Conservation (phyloP, 768 basidiomycete genomes). For the Lentinula boryana region DNA sequence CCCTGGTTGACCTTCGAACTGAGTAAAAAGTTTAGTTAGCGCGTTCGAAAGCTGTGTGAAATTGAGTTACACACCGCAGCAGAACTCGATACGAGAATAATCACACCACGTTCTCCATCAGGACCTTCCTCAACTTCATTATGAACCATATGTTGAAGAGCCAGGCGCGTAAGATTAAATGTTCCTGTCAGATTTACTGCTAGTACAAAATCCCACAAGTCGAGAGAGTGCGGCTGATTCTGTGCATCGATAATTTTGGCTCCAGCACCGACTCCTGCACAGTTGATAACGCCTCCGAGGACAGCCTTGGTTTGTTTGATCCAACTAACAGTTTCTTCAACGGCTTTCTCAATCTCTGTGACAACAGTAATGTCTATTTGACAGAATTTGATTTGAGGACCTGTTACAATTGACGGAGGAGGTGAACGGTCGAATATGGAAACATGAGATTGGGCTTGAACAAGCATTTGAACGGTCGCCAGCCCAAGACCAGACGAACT, state of each 20-base stretch:
- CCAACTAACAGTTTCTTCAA: constrained; percentile 21
- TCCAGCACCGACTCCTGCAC: constrained; percentile 28
- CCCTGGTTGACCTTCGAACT: constrained; percentile 33
- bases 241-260: constrained; percentile 24
- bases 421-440: constrained; percentile 26
- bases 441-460: constrained; percentile 19
- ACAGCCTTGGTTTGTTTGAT: constrained; percentile 17
- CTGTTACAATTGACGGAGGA: constrained; percentile 9
- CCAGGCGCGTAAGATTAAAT: constrained; percentile 32
- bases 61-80: constrained; percentile 20
- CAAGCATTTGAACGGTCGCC: constrained; percentile 23
- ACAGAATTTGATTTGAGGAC: constrained; percentile 13
- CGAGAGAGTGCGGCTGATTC: constrained; percentile 25
- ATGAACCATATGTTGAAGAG: constrained; percentile 24
- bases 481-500: constrained; percentile 33
- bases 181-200: constrained; percentile 31
- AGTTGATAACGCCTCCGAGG: constrained; percentile 32
- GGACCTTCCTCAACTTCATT: constrained; percentile 17
- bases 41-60: constrained; percentile 1
- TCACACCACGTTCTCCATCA: constrained; percentile 31
- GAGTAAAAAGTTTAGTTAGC: background rate
- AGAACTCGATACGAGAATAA: constrained; percentile 29
- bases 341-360: constrained; percentile 22
- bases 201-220: constrained; percentile 27
- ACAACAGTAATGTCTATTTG: constrained; percentile 22